Percentiles rank a stretch among this genome's conserved stretches.
Evolutionary conservation across 176 grass and related monocot genomes (phyloP).

Genomic region (maize (Zea mays)): DNA sequence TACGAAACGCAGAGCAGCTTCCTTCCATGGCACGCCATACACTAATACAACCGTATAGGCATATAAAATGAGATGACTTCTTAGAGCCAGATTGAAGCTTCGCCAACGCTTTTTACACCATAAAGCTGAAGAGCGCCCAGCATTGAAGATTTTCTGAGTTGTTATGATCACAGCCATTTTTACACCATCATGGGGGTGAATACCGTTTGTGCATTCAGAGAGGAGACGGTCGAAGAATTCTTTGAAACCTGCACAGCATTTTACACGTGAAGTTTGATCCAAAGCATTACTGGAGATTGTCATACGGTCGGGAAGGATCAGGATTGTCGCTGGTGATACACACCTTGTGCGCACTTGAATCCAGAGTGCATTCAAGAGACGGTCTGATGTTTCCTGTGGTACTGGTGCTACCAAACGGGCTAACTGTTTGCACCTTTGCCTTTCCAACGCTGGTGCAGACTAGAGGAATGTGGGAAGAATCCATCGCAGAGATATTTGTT

Average conservation of each 20-base stretch:
- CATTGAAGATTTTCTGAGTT: not conserved
- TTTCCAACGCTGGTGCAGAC: not conserved
- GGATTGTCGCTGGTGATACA: not conserved
- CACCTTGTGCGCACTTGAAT: not conserved
- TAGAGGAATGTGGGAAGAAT: no score
- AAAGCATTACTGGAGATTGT: not conserved
- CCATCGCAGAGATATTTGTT: no score
- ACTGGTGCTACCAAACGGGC: no score
- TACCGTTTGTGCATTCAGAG: conserved; percentile 25
- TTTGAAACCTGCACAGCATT: conserved; percentile 4
- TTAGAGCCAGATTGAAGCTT: conserved; percentile 28
- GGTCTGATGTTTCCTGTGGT: not conserved
- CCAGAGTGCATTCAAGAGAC: not conserved
- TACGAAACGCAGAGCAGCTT: conserved; percentile 18
- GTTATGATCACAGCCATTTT: not conserved
- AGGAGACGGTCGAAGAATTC: not conserved
- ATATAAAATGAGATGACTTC: conserved; percentile 11
- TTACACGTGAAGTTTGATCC: not conserved
- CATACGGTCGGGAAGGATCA: not conserved
- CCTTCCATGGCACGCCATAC: not conserved
- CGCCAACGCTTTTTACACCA: not conserved
- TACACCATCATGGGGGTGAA: not conserved
- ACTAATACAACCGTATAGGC: conserved; percentile 24
- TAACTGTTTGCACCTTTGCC: not conserved
- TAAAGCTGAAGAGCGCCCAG: conserved; percentile 17